A percentile compares a stretch with the other conserved stretches of the same genome.
phyloP scores from a whole-genome alignment of 2,329 filamentous ascomycete species.

The Epichloe amarillans region DNA sequence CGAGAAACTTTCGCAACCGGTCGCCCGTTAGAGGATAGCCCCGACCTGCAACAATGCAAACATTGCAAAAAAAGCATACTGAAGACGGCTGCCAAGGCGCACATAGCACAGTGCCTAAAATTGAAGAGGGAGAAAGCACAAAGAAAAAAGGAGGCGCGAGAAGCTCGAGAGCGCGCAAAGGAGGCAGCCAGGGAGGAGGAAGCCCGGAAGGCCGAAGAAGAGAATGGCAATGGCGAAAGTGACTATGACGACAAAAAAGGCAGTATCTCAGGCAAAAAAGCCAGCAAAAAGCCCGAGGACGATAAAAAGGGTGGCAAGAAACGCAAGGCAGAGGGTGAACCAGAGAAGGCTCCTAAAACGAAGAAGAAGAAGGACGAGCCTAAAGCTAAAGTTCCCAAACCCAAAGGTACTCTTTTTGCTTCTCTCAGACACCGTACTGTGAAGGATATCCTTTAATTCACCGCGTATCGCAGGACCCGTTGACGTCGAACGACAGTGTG shows the following conservation, averaged over 20 bases:
- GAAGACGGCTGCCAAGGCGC: slow-evolving; percentile 58
- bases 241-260: slow-evolving; percentile 31
- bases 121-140: slow-evolving; percentile 73
- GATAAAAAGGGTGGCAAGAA: slow-evolving; percentile 62
- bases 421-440: neutral
- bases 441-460: neutral
- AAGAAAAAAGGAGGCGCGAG: slow-evolving; percentile 65
- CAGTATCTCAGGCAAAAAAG: slow-evolving; percentile 41
- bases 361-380: slow-evolving; percentile 95
- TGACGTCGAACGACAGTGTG: slow-evolving; percentile 87
- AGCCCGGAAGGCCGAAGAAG: slow-evolving; percentile 36
- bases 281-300: slow-evolving; percentile 53
- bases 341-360: slow-evolving; percentile 70
- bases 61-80: slow-evolving; percentile 87
- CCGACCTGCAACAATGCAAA: slow-evolving; percentile 76
- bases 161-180: slow-evolving; percentile 53
- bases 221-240: slow-evolving; percentile 33
- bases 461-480: slow-evolving; percentile 49
- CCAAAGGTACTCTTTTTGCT: slow-evolving; percentile 46
- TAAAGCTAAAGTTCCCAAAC: slow-evolving; percentile 70
- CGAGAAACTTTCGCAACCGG: slow-evolving; percentile 71
- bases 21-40: slow-evolving; percentile 64
- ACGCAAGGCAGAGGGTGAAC: slow-evolving; percentile 60
- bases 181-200: slow-evolving; percentile 47
- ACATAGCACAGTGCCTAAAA: slow-evolving; percentile 72